Conservation (phyloP, 2,329 filamentous ascomycete genomes). For the Penicillium concentricum region DNA sequence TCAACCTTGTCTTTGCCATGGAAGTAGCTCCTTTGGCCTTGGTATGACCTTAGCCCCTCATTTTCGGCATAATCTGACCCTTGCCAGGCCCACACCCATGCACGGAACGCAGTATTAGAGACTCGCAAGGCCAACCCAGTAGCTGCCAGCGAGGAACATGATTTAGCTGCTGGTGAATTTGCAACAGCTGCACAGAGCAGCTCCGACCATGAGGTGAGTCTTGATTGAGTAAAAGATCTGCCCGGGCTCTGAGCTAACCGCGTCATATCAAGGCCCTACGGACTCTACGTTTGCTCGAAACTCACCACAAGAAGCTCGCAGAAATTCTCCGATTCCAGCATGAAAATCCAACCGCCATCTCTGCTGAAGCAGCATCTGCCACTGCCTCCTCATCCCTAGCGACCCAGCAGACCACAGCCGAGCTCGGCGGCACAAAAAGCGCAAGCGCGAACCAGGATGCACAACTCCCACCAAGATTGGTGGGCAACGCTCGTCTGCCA, state of each 20-base stretch:
- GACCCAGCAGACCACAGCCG: conserved; percentile 19
- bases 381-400: conserved; percentile 10
- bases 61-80: conserved; percentile 7
- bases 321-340: conserved; percentile 72
- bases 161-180: conserved; percentile 84
- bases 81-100: conserved; percentile 78
- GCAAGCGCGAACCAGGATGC: conserved; percentile 31
- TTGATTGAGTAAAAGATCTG: neutral
- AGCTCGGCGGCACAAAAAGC: conserved; percentile 22
- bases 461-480: conserved; percentile 41
- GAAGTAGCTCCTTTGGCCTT: conserved; percentile 68
- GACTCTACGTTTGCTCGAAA: conserved; percentile 79
- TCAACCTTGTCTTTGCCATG: conserved; percentile 49
- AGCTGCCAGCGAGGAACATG: conserved; percentile 82
- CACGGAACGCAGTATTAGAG: conserved; percentile 76
- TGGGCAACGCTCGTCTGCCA: conserved; percentile 45
- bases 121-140: conserved; percentile 67
- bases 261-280: conserved; percentile 61
- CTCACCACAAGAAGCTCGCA: conserved; percentile 81
- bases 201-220: conserved; percentile 55
- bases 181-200: conserved; percentile 76
- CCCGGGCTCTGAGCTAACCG: conserved; percentile 5
- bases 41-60: conserved; percentile 40
- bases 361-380: conserved; percentile 12
- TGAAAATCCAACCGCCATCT: conserved; percentile 46